Conservation (phyloP, 306 rosid species). For the Boehmeria nivea region DNA sequence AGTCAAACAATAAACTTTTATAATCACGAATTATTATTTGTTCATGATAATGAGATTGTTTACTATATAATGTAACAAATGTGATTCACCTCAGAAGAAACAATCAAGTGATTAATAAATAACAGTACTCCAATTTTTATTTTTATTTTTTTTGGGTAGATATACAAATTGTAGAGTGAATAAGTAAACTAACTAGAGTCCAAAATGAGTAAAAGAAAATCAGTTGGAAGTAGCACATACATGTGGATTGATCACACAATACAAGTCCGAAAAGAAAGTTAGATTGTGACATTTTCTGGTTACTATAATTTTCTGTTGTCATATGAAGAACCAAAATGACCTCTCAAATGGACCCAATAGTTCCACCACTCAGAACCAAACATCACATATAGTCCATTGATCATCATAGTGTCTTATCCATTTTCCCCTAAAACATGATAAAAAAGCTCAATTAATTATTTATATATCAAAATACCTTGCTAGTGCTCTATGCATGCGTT, state of each 20-base stretch:
- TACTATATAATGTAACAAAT: too few species aligned
- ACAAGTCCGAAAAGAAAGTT: neutral
- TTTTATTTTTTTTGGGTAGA: too few species aligned
- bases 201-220: neutral
- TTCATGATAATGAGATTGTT: too few species aligned
- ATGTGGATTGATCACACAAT: constrained; percentile 1
- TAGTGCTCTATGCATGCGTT: constrained; percentile 12
- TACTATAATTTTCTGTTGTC: constrained; percentile 18
- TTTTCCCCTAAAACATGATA: constrained; percentile 10
- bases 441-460: neutral
- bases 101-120: too few species aligned
- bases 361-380: constrained; percentile 19
- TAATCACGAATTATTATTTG: too few species aligned
- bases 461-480: neutral
- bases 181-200: neutral
- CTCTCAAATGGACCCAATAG: too few species aligned
- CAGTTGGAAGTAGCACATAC: constrained; percentile 14
- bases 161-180: too few species aligned
- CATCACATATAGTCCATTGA: constrained; percentile 7
- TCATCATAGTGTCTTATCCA: constrained; percentile 23
- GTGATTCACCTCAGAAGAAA: too few species aligned
- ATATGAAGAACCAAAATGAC: constrained; percentile 14
- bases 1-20: too few species aligned
- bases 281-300: constrained; percentile 24
- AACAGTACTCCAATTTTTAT: too few species aligned